phyloP scores from a whole-genome alignment of 2,329 filamentous ascomycete species.

The Penicillium thymicola region DNA sequence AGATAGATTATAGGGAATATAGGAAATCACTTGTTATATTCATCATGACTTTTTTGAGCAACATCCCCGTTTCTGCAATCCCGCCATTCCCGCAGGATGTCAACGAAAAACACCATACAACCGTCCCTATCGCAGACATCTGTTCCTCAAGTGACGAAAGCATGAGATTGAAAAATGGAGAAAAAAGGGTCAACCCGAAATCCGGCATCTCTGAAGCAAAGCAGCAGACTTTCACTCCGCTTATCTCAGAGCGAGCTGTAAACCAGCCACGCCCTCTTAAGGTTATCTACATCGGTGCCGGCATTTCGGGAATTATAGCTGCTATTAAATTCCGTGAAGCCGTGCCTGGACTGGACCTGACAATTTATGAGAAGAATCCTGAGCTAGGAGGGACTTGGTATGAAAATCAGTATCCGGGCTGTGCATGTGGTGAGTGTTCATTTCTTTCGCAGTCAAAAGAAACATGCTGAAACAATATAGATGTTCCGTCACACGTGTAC shows the following conservation, averaged over 20 bases:
- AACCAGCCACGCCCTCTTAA: neutral
- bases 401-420: neutral
- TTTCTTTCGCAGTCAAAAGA: neutral
- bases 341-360: neutral
- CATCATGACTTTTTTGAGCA: no score
- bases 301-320: neutral
- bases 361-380: neutral
- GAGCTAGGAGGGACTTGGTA: neutral
- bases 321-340: neutral
- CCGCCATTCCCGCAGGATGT: no score
- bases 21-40: no score
- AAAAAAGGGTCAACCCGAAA: no score
- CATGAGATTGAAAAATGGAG: no score
- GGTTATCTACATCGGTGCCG: neutral
- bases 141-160: no score
- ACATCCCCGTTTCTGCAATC: no score
- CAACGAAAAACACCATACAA: no score
- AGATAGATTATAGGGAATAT: no score
- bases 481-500: constrained; percentile 3
- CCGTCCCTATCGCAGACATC: no score
- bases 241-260: neutral
- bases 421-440: neutral
- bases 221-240: neutral
- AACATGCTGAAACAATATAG: neutral
- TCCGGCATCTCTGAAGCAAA: no score